These are phyloP conservation scores for Aspergillus haitiensis DNA, from an alignment of 495 filamentous ascomycete genomes.

Conservation along the genomic window DNA sequence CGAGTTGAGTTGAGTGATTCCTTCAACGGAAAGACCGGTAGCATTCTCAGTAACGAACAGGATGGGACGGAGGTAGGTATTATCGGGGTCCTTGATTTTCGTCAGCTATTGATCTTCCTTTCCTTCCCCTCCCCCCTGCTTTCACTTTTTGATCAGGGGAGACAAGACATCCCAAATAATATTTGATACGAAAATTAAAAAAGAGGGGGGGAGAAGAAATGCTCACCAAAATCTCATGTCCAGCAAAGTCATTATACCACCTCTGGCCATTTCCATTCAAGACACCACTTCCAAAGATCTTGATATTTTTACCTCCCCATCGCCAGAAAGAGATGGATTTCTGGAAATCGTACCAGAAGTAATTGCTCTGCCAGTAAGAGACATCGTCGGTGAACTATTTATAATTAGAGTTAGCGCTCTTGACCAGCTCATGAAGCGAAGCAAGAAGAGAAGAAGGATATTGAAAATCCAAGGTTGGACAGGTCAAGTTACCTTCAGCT, in stretches of 20 bases:
- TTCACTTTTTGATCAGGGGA: neutral
- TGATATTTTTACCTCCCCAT: slow-evolving; percentile 58
- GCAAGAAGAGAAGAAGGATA: neutral
- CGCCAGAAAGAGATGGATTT: slow-evolving; percentile 62
- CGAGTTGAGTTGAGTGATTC: slow-evolving; percentile 57
- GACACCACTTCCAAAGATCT: slow-evolving; percentile 53
- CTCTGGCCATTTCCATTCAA: slow-evolving; percentile 57
- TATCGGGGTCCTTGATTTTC: slow-evolving; percentile 43
- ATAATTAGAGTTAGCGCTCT: neutral
- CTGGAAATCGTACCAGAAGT: slow-evolving; percentile 58
- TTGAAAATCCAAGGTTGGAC: neutral
- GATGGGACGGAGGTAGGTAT: slow-evolving; percentile 55
- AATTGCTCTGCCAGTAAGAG: slow-evolving; percentile 57
- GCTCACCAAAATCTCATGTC: slow-evolving; percentile 44
- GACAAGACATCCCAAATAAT: too few relatives aligned
- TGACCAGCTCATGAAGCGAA: neutral
- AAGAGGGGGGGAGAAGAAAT: neutral
- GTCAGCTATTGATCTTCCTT: neutral
- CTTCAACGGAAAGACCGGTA: slow-evolving; percentile 53
- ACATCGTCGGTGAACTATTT: slow-evolving; percentile 57
- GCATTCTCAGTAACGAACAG: slow-evolving; percentile 58
- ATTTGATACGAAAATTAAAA: neutral
- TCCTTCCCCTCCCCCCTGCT: neutral
- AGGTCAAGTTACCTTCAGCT: slow-evolving; percentile 40
- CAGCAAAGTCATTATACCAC: slow-evolving; percentile 52